Evolutionary conservation across 768 basidiomycete genomes (phyloP), one percentile per base, ranked within the genome.

Genomic region (Plicaturopsis crispa): DNA sequence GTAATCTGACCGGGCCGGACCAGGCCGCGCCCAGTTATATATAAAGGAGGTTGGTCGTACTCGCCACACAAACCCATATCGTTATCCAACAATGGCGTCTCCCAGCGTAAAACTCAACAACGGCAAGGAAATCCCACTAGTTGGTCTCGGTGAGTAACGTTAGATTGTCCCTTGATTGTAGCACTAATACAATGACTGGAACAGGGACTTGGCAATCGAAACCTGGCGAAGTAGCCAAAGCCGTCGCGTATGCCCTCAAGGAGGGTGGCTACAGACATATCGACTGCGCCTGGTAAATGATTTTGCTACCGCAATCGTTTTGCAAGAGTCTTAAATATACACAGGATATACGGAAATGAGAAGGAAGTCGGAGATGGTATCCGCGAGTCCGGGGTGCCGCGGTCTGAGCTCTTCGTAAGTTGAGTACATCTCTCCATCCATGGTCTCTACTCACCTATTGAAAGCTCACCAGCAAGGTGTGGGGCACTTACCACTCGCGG

Each of bases 331-430:
- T 24, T 39, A 36, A 20, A 19, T 41, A 23, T 41, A 11, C 16
- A 32, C 43, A 63, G 78, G 80, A 69, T 63, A 39, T 83, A 84
- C 50, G 71, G 72, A 39, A 91, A 90, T 53, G 87, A 91, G 56
- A 75, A 78, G 50, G 80, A 85, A 46, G 88, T 92, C 12, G 90
- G 88, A 5, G 71, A 79, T 44, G 90, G 87, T 8, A 76, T 93
- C 52, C 77, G 70, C 46, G 73, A 70, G 23, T 82, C 80, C 41
- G 91, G 86, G 20, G 70, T 91, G 17, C 78, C 81, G 19, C 71
- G 90, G 46, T 72, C 74, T 12, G 82, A 92, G 47, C 67, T 84
- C 47, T 82, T 77, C 52, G 67, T 82, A 45, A 61, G 74, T 58
- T 14, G 21, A 14, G 10, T 31, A 26, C 16, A 7, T 31, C 24